phyloP scores from a whole-genome alignment of 495 filamentous ascomycete genomes.

The Aspergillus asperescens region DNA sequence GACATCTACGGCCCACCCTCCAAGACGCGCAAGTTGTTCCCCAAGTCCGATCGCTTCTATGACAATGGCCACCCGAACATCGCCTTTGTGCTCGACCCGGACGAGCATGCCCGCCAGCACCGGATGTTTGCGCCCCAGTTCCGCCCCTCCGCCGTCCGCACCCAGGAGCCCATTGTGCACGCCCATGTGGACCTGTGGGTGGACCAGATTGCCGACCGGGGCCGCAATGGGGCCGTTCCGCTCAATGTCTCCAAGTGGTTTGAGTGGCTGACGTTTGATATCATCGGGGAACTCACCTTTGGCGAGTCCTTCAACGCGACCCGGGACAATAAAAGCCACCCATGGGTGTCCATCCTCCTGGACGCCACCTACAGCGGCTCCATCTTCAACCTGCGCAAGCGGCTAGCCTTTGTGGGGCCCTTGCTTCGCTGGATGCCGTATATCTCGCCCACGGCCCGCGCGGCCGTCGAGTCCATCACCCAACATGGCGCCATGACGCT shows the following conservation, averaged over 20 bases:
- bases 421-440: background rate
- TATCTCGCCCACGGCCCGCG: background rate
- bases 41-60: background rate
- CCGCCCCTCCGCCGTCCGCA: background rate
- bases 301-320: background rate
- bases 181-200: background rate
- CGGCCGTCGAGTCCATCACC: background rate
- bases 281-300: background rate
- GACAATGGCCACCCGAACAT: background rate
- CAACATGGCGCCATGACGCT: background rate
- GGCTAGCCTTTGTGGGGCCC: background rate
- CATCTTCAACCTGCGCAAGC: background rate
- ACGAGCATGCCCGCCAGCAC: background rate
- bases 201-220: background rate
- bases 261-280: background rate
- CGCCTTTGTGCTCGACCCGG: background rate
- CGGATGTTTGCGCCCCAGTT: background rate
- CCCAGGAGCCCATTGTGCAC: background rate
- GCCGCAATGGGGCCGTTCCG: background rate
- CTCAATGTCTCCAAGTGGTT: background rate
- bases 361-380: background rate
- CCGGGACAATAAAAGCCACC: background rate
- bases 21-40: background rate
- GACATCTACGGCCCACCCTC: constrained; percentile 8
- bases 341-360: background rate